phyloP scores from a whole-genome alignment of 352 stramenopile genomes.

The Phytophthora brassicae region DNA sequence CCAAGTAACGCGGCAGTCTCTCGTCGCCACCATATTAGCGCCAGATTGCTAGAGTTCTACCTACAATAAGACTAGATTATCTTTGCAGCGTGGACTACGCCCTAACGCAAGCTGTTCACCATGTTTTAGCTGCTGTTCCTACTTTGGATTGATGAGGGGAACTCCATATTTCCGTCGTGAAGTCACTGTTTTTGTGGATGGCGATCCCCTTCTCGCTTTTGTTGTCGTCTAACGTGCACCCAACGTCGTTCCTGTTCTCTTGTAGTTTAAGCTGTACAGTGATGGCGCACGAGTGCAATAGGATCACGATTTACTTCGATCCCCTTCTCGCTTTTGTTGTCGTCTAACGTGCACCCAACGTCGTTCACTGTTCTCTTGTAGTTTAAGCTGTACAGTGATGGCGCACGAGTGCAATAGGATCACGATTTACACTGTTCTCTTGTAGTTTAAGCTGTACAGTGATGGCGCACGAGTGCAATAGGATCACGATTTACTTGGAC shows the following conservation, averaged over 20 bases:
- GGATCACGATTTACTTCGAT: slow-evolving; percentile 18
- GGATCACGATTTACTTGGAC: slow-evolving; percentile 36
- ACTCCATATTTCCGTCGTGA: not conserved
- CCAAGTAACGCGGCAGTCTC: not conserved
- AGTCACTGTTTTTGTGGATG: not conserved
- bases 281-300: slow-evolving; percentile 7
- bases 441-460: slow-evolving; percentile 23
- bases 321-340: slow-evolving; percentile 5
- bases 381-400: slow-evolving; percentile 20
- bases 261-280: slow-evolving; percentile 24
- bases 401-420: slow-evolving; percentile 9
- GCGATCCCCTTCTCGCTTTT: not conserved
- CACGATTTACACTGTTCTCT: slow-evolving; percentile 17
- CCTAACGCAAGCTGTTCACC: slow-evolving; percentile 29
- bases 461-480: slow-evolving; percentile 7
- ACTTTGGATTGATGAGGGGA: slow-evolving; percentile 19
- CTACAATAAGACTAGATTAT: slow-evolving; percentile 30
- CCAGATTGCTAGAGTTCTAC: slow-evolving; percentile 5
- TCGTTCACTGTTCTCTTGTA: slow-evolving; percentile 29
- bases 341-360: slow-evolving; percentile 14
- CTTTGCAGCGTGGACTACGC: slow-evolving; percentile 22
- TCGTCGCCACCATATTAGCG: not conserved
- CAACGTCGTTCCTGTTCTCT: slow-evolving; percentile 19
- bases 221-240: slow-evolving; percentile 16
- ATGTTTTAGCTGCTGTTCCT: slow-evolving; percentile 26